Base-by-base conservation (phyloP, 2,329 filamentous ascomycete species). In the Neospermospora avenae region DNA sequence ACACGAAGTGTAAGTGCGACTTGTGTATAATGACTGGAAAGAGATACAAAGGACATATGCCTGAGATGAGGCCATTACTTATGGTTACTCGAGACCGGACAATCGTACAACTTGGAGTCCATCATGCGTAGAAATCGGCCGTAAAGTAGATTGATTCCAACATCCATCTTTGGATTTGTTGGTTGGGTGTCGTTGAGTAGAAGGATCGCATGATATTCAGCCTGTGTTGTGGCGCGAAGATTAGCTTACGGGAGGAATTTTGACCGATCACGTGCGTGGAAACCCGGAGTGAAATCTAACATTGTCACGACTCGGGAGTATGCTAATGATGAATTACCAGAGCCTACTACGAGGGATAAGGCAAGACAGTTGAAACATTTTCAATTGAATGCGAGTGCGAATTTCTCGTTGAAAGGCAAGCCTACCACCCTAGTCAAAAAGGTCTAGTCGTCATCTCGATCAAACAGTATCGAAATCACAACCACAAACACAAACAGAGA, bases 41-140 rank as follows among this genome's bases (percentile, higher is more conserved):
- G 14, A 6, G 28, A 8, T 14, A 16, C 7, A 37, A 28, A n/a
- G 28, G 31, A 10, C 18, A 42, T 11, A 42, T 42, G 39, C 11
- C 28, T 28, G 34, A 54, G 22, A 22, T 14, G 51, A 41, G 35
- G 14, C 16, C 24, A 34, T 37, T 51, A 51, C 48, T 51, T 51
- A 51, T 51, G 48, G 31, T 51, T 51, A 51, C 48, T 51, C 48
- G 34, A 14, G 22, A 13, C n/a, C 28, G 48, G 48, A 51, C 18
- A 35, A 18, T 51, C 24, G 28, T 18, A 35, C 48, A 37, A 51
- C 20, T 14, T 37, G 48, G 31, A 41, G 52, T 42, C 52, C 35
- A 54, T 41, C 14, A 6, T 42, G 51, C 22, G 7, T 16, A 24
- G 51, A 18, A 20, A 41, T 35, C 37, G 35, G 51, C 51, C 35